Evolutionary conservation across 306 rosid genomes (phyloP).

Genomic region (Quercus glauca): DNA sequence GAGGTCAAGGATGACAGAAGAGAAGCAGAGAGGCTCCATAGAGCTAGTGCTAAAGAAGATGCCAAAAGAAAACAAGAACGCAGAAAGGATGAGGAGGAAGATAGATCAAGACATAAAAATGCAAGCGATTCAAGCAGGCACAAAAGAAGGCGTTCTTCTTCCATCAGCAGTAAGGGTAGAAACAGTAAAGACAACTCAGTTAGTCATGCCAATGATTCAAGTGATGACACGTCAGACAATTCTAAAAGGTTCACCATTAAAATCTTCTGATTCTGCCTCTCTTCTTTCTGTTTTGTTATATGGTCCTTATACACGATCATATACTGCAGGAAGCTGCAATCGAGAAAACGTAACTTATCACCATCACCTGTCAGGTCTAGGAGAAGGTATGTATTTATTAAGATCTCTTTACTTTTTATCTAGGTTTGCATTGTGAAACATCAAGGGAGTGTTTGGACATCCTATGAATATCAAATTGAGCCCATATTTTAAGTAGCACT

Average conservation of each 20-base stretch:
- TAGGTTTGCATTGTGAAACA: slow-evolving; percentile 25
- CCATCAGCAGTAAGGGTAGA: slow-evolving; percentile 71
- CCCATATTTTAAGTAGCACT: slow-evolving; percentile 13
- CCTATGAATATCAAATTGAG: slow-evolving; percentile 18
- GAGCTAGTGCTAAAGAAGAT: slow-evolving; percentile 54
- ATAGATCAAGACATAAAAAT: slow-evolving; percentile 59
- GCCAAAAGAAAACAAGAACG: slow-evolving; percentile 56
- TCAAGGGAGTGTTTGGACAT: slow-evolving; percentile 16
- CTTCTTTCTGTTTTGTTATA: slow-evolving; percentile 11
- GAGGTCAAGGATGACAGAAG: slow-evolving; percentile 63
- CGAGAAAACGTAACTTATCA: slow-evolving; percentile 72
- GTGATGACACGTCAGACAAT: slow-evolving; percentile 76
- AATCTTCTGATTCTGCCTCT: slow-evolving; percentile 11
- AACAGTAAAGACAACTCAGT: slow-evolving; percentile 50
- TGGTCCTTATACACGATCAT: slow-evolving; percentile 27
- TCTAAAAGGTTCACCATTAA: slow-evolving; percentile 61
- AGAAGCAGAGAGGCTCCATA: slow-evolving; percentile 53
- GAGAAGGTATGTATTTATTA: slow-evolving; percentile 69
- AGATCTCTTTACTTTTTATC: slow-evolving; percentile 16
- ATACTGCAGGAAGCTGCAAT: slow-evolving; percentile 68
- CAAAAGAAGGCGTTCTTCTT: slow-evolving; percentile 67
- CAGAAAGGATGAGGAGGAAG: slow-evolving; percentile 65
- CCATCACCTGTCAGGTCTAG: slow-evolving; percentile 85
- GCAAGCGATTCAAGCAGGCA: slow-evolving; percentile 60
- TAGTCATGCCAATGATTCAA: slow-evolving; percentile 56